Evolutionary conservation across 1,139 yeast genomes (phyloP), one percentile per base, ranked within the genome.

Genomic region (Citeromyces hawaiiensis): DNA sequence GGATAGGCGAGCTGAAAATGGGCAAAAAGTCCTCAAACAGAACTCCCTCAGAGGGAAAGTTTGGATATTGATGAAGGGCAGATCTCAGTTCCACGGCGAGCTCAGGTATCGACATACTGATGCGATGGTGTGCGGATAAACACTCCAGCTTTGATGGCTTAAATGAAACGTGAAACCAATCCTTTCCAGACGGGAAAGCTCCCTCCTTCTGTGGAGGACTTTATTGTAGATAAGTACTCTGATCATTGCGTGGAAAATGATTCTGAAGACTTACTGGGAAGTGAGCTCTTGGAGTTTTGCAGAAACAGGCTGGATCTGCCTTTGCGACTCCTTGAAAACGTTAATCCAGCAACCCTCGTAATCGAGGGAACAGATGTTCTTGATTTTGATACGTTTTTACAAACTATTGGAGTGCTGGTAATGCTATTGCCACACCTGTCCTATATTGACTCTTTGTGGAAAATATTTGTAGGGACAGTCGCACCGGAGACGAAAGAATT

Each of bases 1-100:
- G 65, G 39, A 64, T 68, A 40, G 97, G 96, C 48, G 75, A 68
- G 57, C 83, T 73, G 70, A 91, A 91, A 49, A 91, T 82, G 42
- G 98, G 98, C 58, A 88, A 70, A 59, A 91, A 88, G 61, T 91
- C 98, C 64, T 91, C 97, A 54, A 91, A 91, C 38, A 91, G 65
- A 47, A 91, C 75, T n/a, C 98, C 98, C 64, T 83, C 82, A 45
- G 74, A 58, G 36, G 98, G 98, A 68, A 91, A 91, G 65, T 91
- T 86, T 47, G 88, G 94, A 68, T 82, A 88, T 59, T 85, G 94
- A 50, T 70, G 79, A 44, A 82, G 65, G 48, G 81, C 74, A 15
- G 70, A 67, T 54, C 71, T 79, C 49, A 82, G 66, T 50, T 80
- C 87, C 32, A 54, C 57, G 36, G 86, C 80, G 43, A 74, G 56